Percentiles rank a stretch among this genome's conserved stretches.
Conservation (phyloP, 352 stramenopile genomes). For the Phytophthora kernoviae region DNA sequence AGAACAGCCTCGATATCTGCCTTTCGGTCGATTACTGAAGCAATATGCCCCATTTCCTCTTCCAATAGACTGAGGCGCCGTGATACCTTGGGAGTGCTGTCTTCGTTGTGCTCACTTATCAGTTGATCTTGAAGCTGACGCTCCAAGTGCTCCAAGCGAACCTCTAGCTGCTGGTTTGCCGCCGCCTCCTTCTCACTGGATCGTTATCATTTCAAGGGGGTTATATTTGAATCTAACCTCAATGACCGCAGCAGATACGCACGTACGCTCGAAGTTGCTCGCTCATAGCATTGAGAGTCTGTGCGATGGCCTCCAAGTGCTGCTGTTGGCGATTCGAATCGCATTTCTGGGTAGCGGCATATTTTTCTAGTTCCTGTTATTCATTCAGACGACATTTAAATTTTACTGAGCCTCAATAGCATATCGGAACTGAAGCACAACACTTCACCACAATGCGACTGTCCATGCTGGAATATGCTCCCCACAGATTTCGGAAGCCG, state of each 20-base stretch:
- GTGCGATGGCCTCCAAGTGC: conserved; percentile 49
- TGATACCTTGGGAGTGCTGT: conserved; percentile 30
- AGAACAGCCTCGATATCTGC: conserved; percentile 40
- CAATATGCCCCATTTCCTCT: conserved; percentile 60
- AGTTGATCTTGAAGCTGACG: conserved; percentile 12
- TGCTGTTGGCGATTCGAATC: conserved; percentile 31
- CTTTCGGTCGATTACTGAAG: conserved; percentile 51
- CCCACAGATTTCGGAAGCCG: conserved; percentile 47
- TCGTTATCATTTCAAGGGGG: neutral
- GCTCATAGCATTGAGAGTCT: conserved; percentile 48
- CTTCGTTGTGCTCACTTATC: conserved; percentile 1
- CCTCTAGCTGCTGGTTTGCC: conserved; percentile 9
- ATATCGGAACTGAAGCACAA: neutral
- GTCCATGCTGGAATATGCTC: conserved; percentile 21
- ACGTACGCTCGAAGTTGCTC: conserved; percentile 48
- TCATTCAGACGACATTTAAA: neutral
- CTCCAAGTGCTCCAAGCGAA: conserved; percentile 17
- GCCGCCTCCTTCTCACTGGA: conserved; percentile 27
- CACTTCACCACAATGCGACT: conserved; percentile 23
- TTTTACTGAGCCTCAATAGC: neutral
- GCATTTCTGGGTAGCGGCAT: conserved; percentile 10
- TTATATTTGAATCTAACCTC: neutral
- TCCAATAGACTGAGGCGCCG: conserved; percentile 51
- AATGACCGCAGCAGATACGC: neutral
- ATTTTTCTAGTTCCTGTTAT: conserved; percentile 28